phyloP scores from a whole-genome alignment of 2,329 filamentous ascomycete genomes.

The Aspergillus sp. region DNA sequence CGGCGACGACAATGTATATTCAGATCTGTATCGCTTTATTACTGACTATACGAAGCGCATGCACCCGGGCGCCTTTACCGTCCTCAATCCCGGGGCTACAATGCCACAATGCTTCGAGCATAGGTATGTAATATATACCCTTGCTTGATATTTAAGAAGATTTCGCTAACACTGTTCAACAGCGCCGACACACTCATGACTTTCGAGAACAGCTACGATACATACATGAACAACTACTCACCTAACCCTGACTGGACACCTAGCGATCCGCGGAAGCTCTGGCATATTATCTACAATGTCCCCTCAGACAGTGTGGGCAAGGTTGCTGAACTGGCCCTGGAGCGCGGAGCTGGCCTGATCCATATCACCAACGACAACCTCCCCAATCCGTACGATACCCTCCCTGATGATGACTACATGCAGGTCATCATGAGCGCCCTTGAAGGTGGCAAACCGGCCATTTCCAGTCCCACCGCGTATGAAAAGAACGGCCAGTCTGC shows the following conservation, averaged over 20 bases:
- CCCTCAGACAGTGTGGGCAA: slow-evolving; percentile 18
- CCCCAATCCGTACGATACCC: slow-evolving; percentile 20
- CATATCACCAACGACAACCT: slow-evolving; percentile 18
- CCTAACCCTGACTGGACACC: slow-evolving; percentile 28
- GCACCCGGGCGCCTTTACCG: slow-evolving; percentile 15
- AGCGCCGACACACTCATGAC: slow-evolving; percentile 35
- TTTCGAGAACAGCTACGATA: slow-evolving; percentile 29
- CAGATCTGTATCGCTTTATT: too few relatives aligned
- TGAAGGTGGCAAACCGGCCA: slow-evolving; percentile 3
- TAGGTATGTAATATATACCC: slow-evolving; percentile 11
- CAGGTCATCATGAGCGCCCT: slow-evolving; percentile 16
- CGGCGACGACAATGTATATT: too few relatives aligned
- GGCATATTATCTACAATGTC: slow-evolving; percentile 35
- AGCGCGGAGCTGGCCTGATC: slow-evolving; percentile 17
- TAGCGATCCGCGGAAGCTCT: slow-evolving; percentile 32
- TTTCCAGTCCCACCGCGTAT: background rate
- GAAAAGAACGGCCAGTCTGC: background rate
- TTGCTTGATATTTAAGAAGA: background rate
- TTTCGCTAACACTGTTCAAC: background rate
- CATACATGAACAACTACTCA: slow-evolving; percentile 24
- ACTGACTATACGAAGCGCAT: slow-evolving; percentile 13
- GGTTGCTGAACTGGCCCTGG: slow-evolving; percentile 10
- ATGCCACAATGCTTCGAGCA: slow-evolving; percentile 32
- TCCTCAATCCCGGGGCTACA: slow-evolving; percentile 16
- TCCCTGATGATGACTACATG: slow-evolving; percentile 17